A percentile compares a stretch with the other conserved stretches of the same genome.
These are phyloP conservation scores for Leccinum subspadiceum DNA, from an alignment of 1,284 basidiomycete genomes.

Conservation along the genomic window DNA sequence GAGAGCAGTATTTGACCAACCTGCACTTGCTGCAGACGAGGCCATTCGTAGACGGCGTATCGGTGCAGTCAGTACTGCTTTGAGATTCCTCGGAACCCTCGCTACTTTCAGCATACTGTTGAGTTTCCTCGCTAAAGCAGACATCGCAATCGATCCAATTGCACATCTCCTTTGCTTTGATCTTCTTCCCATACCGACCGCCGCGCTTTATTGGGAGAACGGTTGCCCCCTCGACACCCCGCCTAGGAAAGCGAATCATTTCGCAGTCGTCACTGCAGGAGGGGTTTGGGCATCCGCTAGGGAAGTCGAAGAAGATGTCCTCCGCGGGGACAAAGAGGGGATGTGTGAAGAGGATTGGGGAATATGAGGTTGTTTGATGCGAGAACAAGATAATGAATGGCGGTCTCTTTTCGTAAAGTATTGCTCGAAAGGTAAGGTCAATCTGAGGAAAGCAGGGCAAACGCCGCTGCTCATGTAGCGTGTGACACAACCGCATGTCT, in stretches of 20 bases:
- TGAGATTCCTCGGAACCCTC: slow-evolving; percentile 55
- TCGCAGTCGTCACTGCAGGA: slow-evolving; percentile 76
- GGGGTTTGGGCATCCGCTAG: slow-evolving; percentile 71
- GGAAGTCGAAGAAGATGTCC: slow-evolving; percentile 71
- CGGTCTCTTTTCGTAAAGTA: slow-evolving; percentile 67
- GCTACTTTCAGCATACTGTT: slow-evolving; percentile 36
- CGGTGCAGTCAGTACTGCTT: slow-evolving; percentile 37
- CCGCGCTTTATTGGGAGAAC: slow-evolving; percentile 60
- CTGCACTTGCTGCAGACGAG: slow-evolving; percentile 72
- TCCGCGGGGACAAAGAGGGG: slow-evolving; percentile 64
- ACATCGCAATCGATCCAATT: slow-evolving; percentile 75
- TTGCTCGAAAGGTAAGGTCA: slow-evolving; percentile 68
- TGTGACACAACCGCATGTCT: slow-evolving; percentile 69
- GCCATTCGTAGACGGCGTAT: slow-evolving; percentile 34
- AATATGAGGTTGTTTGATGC: slow-evolving; percentile 73
- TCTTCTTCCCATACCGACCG: slow-evolving; percentile 44
- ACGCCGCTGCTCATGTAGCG: slow-evolving; percentile 59
- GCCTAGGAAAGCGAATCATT: slow-evolving; percentile 71
- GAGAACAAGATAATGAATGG: slow-evolving; percentile 74
- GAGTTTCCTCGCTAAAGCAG: slow-evolving; percentile 49
- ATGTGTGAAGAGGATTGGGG: slow-evolving; percentile 74
- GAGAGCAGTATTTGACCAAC: slow-evolving; percentile 70
- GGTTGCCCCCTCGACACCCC: slow-evolving; percentile 56
- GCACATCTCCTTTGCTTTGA: slow-evolving; percentile 62
- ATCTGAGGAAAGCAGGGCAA: slow-evolving; percentile 76